Base-by-base conservation (phyloP, 331 rosid species). In the Arachis monticola region DNA sequence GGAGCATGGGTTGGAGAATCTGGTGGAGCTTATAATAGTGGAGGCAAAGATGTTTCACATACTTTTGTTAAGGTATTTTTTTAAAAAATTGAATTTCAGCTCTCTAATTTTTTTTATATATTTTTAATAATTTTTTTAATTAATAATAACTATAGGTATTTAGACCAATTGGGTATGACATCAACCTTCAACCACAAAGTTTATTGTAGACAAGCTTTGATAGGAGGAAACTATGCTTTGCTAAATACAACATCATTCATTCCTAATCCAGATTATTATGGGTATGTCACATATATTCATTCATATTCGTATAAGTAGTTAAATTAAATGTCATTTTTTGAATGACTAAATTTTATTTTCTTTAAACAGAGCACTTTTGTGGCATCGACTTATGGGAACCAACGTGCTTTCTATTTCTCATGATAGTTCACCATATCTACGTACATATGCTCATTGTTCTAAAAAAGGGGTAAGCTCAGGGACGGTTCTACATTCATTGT, bases 21-120 rank as follows among this genome's bases (percentile, higher is more conserved):
- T 31, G 96, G 97, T 8, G 97, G 97, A 65, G 92, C 97, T 58
- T 92, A 58, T 73, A 83, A 88, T 12, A 88, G 96, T 67, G 97
- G 97, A 27, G 91, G 91, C 77, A 84, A 40, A 81, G 56, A 76
- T 63, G 90, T 90, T 32, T 86, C 93, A 17, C 85, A 88, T 31
- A 83, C 88, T 46, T 88, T 92, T 77, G 92, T 67, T 92, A 3
- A 57, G 27, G 44, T 22, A 0, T 22, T 30, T 14, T 27, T 60
- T 4, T 52, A 5, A 32, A 17, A 17, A 13, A 60, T 51, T 22
- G 3, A 13, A 9, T 47, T 22, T 30, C 6, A 52, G 40, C 35
- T 71, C 11, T 3, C 55, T 48, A 22, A 0, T 10, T n/a, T 1
- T 7, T 0, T 59, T 45, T 17, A 22, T 4, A 35, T 9, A 50